Evolutionary conservation across 2,329 filamentous ascomycete species (phyloP).

Genomic region (Hortaea sp.): DNA sequence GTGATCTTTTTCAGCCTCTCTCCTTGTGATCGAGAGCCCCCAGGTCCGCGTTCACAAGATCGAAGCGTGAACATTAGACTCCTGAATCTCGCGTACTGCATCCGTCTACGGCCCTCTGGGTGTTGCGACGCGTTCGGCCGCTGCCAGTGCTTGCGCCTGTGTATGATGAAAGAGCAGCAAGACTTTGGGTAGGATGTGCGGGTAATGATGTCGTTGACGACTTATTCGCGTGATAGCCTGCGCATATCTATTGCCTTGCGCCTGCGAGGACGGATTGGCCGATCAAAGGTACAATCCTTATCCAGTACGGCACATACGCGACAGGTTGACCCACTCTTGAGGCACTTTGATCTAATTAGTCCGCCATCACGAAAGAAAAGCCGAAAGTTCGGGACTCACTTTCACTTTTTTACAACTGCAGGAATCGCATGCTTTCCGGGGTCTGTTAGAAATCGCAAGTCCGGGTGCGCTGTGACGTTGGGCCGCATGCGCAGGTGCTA

Average conservation of each 20-base stretch:
- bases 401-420: constrained; percentile 32
- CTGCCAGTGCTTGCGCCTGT: constrained; percentile 21
- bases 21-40: too few relatives aligned
- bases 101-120: constrained; percentile 31
- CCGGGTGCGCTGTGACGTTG: not conserved
- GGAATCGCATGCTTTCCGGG: constrained; percentile 32
- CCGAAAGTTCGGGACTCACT: constrained; percentile 13
- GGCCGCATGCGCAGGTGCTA: not conserved
- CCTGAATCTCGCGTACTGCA: constrained; percentile 86
- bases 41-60: constrained; percentile 72
- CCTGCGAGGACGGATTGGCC: constrained; percentile 53
- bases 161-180: constrained; percentile 39
- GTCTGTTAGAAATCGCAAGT: constrained; percentile 24
- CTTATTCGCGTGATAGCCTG: constrained; percentile 52
- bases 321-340: constrained; percentile 55
- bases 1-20: too few relatives aligned
- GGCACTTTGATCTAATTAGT: constrained; percentile 39
- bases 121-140: constrained; percentile 19
- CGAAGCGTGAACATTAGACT: constrained; percentile 78
- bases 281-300: constrained; percentile 57
- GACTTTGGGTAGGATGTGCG: constrained; percentile 43
- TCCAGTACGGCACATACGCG: constrained; percentile 54
- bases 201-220: constrained; percentile 40
- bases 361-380: not conserved
- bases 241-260: constrained; percentile 56